These are phyloP conservation scores for Aspergillus cejpii DNA, from an alignment of 2,329 filamentous ascomycete species.

Conservation along the genomic window DNA sequence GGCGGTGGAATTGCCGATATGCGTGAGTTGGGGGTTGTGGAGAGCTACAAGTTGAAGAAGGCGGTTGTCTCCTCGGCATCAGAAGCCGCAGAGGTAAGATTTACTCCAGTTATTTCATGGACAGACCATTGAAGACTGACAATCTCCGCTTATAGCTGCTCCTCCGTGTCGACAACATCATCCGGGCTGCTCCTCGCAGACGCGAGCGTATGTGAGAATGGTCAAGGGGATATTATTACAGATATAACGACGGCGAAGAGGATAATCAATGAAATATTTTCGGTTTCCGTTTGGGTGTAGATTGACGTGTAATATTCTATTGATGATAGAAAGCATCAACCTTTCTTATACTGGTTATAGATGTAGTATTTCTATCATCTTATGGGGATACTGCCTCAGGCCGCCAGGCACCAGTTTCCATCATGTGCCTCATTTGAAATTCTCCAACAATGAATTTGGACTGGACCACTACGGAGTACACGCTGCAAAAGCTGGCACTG, in stretches of 20 bases:
- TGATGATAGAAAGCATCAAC: too few relatives aligned
- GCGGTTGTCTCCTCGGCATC: conserved; percentile 96
- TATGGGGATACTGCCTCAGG: too few relatives aligned
- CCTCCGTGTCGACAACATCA: conserved; percentile 94
- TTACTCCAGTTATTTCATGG: neutral
- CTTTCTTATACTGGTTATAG: too few relatives aligned
- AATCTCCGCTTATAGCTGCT: conserved; percentile 56
- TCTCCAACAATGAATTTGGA: too few relatives aligned
- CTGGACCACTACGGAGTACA: too few relatives aligned
- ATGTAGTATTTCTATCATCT: too few relatives aligned
- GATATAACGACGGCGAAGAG: neutral
- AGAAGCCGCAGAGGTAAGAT: conserved; percentile 85
- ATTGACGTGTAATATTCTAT: too few relatives aligned
- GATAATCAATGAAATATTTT: neutral
- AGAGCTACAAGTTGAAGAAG: conserved; percentile 97
- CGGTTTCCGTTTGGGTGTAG: neutral
- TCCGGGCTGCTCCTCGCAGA: conserved; percentile 80
- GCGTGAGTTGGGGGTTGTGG: conserved; percentile 88
- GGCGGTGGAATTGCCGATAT: conserved; percentile 93
- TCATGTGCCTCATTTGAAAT: too few relatives aligned
- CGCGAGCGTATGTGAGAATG: conserved; percentile 61
- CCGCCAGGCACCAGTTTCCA: too few relatives aligned
- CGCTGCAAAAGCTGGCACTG: too few relatives aligned
- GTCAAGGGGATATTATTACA: neutral
- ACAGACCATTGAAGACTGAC: conserved; percentile 11